Base-by-base conservation (phyloP, 495 filamentous ascomycete genomes). In the Penicillium roqueforti region DNA sequence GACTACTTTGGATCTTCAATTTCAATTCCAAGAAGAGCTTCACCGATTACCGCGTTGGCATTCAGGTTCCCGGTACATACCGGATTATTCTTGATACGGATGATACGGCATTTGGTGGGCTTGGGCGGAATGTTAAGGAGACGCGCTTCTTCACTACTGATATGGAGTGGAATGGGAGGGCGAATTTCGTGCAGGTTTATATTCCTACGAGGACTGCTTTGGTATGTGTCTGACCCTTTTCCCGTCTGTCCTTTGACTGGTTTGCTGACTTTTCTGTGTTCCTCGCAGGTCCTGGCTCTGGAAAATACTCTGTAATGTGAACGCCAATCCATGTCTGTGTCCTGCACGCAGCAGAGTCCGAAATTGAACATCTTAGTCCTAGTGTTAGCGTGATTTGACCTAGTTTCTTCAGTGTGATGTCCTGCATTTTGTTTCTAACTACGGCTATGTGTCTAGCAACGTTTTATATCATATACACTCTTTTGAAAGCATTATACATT, bases 1-100 rank as follows among this genome's bases (percentile, higher is more conserved):
- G 91, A 0, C 68, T 96, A 38, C 75, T 98, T 29, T 98, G 89
- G 81, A 82, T 96, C 59, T 97, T 98, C 80, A 98, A 98, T 71
- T 96, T 96, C 79, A 85, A 97, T 66, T 86, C 89, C 5, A 81
- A 81, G n/a, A 62, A 86, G 39, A 95, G 89, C 76, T 98, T 86
- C 68, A 83, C 89, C 16, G 95, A 97, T 66, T 98, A 96, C 64
- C 80, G 95, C 18, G 85, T 97, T 52, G 93, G 93, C 1, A 80
- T 98, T 43, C 89, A 97, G 46, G 74, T 79, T 9, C 66, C 85
- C 2, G 93, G 93, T 18, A 96, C 89, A 11, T 98, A 98, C 68
- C 80, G 84, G 29, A 86, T 97, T 55, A 85, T 97, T 6, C 77
- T 98, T 26, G 89, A 95, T 63, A 83, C 86, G 5, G 93, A 98